These are phyloP conservation scores for Vitis vinifera DNA, from an alignment of 164 flowering plant genomes.

Conservation along the genomic window ASM3070453v1 NC_081811.1:25826501-25827000, in stretches of 20 bases:
- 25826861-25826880: slow-evolving; percentile 85
- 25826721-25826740: slow-evolving; percentile 80
- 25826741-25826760: slow-evolving; percentile 91
- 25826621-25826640: not conserved
- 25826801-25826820: slow-evolving; percentile 90
- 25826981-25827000: slow-evolving; percentile 70
- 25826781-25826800: slow-evolving; percentile 68
- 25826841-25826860: slow-evolving; percentile 98
- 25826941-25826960: not conserved
- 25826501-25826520: too few relatives aligned
- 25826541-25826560: too few relatives aligned
- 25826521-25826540: too few relatives aligned
- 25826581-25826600: not conserved
- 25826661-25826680: not conserved
- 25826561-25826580: not conserved
- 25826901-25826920: not conserved
- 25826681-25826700: not conserved
- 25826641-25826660: not conserved
- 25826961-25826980: not conserved
- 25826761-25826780: slow-evolving; percentile 92
- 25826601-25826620: not conserved
- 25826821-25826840: slow-evolving; percentile 90
- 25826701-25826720: slow-evolving; percentile 69
- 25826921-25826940: not conserved
- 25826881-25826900: not conserved